Evolutionary conservation across 331 rosid genomes (phyloP).

Genomic region (Quercus tomentella): DNA sequence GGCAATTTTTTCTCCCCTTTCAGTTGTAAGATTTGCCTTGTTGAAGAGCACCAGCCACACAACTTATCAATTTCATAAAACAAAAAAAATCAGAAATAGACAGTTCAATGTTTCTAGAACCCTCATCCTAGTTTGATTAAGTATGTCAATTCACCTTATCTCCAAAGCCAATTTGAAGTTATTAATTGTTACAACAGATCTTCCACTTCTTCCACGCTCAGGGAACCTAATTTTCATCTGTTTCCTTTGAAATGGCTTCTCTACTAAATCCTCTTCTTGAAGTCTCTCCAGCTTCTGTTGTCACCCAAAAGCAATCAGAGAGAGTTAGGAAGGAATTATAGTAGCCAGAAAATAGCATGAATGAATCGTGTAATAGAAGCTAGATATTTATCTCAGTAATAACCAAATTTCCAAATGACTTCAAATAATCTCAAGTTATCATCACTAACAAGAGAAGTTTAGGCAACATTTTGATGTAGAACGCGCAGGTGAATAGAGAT

Average conservation of each 20-base stretch:
- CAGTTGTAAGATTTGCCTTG: constrained; percentile 75
- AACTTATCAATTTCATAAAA: constrained; percentile 9
- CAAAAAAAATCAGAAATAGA: background rate
- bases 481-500: no score
- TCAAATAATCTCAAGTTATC: constrained; percentile 1
- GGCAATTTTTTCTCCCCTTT: constrained; percentile 95
- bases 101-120: background rate
- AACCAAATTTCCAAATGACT: constrained; percentile 1
- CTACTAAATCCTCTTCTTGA: constrained; percentile 76
- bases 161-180: constrained; percentile 75
- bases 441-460: background rate
- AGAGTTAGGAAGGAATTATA: constrained; percentile 13
- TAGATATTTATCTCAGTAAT: background rate
- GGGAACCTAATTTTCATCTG: constrained; percentile 97
- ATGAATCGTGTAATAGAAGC: constrained; percentile 13
- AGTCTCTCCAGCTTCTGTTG: constrained; percentile 95
- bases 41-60: constrained; percentile 63
- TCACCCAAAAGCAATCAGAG: constrained; percentile 25
- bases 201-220: constrained; percentile 91
- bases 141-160: constrained; percentile 55
- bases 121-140: constrained; percentile 3
- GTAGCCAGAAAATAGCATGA: constrained; percentile 5
- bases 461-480: background rate
- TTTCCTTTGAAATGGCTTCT: constrained; percentile 90
- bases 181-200: constrained; percentile 60